Conservation (phyloP, 768 basidiomycete genomes). For the Sutorius australiensis region DNA sequence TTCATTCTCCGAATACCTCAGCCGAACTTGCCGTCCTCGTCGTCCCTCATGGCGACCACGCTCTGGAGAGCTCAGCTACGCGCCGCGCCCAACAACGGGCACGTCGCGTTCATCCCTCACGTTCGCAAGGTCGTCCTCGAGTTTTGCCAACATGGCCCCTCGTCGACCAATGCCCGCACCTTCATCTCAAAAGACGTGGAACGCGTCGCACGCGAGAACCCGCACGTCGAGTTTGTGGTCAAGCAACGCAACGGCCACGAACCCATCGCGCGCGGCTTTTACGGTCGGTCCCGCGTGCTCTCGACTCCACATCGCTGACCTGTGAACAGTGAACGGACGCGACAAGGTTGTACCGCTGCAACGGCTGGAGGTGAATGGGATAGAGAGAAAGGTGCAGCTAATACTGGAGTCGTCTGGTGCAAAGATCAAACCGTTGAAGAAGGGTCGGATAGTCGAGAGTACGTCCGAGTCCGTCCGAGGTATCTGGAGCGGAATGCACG, state of each 20-base stretch:
- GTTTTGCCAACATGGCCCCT: slow-evolving; percentile 80
- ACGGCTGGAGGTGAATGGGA: slow-evolving; percentile 65
- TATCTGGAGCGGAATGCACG: slow-evolving; percentile 88
- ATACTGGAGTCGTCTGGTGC: slow-evolving; percentile 85
- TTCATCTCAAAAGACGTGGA: slow-evolving; percentile 65
- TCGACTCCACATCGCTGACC: slow-evolving; percentile 12
- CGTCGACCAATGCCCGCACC: slow-evolving; percentile 66
- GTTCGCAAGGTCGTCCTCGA: slow-evolving; percentile 87
- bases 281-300: slow-evolving; percentile 43
- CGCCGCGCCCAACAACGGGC: slow-evolving; percentile 71
- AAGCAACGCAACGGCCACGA: slow-evolving; percentile 70
- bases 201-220: slow-evolving; percentile 63
- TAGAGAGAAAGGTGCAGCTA: slow-evolving; percentile 76
- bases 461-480: slow-evolving; percentile 78
- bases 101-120: slow-evolving; percentile 67
- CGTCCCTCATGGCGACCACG: slow-evolving; percentile 34
- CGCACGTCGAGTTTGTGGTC: slow-evolving; percentile 83
- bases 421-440: slow-evolving; percentile 78
- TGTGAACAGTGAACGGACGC: slow-evolving; percentile 68
- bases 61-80: slow-evolving; percentile 46
- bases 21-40: slow-evolving; percentile 3
- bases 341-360: slow-evolving; percentile 87
- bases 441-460: slow-evolving; percentile 63
- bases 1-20: slow-evolving; percentile 28
- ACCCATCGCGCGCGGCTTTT: slow-evolving; percentile 81